Conservation (phyloP, 2,329 filamentous ascomycete genomes). For the Hirsutella minnesotensis region DNA sequence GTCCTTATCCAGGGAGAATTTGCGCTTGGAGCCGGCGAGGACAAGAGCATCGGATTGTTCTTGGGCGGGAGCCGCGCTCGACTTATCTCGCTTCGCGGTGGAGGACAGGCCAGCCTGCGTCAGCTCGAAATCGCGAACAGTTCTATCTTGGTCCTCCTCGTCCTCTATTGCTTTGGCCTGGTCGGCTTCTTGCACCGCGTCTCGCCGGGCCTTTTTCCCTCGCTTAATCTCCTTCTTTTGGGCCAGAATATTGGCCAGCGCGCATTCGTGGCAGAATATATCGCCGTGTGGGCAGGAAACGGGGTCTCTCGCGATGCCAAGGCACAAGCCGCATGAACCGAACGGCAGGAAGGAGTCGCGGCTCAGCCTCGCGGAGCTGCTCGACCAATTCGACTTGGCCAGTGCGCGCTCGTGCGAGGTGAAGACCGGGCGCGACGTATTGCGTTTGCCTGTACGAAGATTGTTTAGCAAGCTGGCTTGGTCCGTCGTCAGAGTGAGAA, state of each 20-base stretch:
- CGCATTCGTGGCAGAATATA: slow-evolving; percentile 92
- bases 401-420: slow-evolving; percentile 81
- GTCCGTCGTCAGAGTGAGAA: background rate
- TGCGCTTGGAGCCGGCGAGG: slow-evolving; percentile 45
- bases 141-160: slow-evolving; percentile 57
- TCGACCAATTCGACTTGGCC: slow-evolving; percentile 72
- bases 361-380: slow-evolving; percentile 69
- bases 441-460: slow-evolving; percentile 54
- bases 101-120: slow-evolving; percentile 59
- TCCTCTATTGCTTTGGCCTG: slow-evolving; percentile 50
- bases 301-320: slow-evolving; percentile 68
- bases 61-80: background rate
- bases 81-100: slow-evolving; percentile 25
- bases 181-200: slow-evolving; percentile 47
- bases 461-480: background rate
- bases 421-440: slow-evolving; percentile 87
- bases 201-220: slow-evolving; percentile 53
- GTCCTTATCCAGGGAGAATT: slow-evolving; percentile 62
- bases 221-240: slow-evolving; percentile 89
- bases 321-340: slow-evolving; percentile 77
- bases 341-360: slow-evolving; percentile 91
- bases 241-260: slow-evolving; percentile 76
- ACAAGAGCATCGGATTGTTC: background rate
- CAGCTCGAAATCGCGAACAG: slow-evolving; percentile 72
- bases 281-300: slow-evolving; percentile 78